These are phyloP conservation scores for Solanum arcanum DNA, from an alignment of 257 asterid genomes.

Conservation along the genomic window DNA sequence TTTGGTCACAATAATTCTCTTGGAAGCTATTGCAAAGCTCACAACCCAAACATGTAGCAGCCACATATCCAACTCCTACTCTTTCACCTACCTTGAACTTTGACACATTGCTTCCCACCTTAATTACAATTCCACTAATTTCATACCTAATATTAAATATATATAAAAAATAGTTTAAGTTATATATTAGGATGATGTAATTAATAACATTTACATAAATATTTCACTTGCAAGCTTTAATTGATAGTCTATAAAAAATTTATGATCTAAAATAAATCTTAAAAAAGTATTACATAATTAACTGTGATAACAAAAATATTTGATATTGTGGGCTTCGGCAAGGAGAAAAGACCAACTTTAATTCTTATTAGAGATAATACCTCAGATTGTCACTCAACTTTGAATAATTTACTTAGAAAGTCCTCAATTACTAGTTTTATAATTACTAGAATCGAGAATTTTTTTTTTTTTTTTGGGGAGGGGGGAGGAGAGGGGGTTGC, in stretches of 20 bases:
- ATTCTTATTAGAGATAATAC: background rate
- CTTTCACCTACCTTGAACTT: slow-evolving; percentile 5
- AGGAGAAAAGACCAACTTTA: background rate
- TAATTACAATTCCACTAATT: background rate
- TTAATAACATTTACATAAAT: no score
- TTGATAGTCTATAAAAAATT: no score
- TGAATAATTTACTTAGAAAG: no score
- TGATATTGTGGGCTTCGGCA: background rate
- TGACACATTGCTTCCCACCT: slow-evolving; percentile 7
- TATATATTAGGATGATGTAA: fast-evolving
- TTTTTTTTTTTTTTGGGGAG: no score
- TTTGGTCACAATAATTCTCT: slow-evolving; percentile 1
- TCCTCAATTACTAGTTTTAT: no score
- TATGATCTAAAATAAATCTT: no score
- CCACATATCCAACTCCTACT: slow-evolving; percentile 6
- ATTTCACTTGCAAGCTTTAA: no score
- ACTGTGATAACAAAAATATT: background rate
- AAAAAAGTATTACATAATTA: no score
- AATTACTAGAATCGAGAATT: no score
- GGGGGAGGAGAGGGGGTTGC: no score
- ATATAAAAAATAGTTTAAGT: no score
- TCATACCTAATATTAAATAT: background rate
- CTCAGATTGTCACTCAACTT: no score
- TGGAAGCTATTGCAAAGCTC: background rate
- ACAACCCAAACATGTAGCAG: slow-evolving; percentile 2